phyloP scores from a whole-genome alignment of 2,329 filamentous ascomycete species.

The Arachnomyces sp. region DNA sequence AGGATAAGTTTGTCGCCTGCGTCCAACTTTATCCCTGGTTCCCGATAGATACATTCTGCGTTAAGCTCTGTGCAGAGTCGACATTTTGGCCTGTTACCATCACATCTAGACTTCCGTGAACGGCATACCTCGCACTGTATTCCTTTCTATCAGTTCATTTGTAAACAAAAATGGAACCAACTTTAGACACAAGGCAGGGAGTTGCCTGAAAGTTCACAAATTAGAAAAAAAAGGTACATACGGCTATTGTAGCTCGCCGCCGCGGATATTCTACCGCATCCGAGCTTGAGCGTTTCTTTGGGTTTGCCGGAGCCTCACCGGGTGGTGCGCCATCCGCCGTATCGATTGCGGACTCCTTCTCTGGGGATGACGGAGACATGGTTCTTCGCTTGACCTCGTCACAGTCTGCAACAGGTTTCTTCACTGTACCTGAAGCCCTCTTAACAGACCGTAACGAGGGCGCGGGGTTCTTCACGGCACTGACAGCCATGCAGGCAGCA shows the following conservation, averaged over 20 bases:
- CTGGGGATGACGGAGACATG: constrained; percentile 17
- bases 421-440: no score
- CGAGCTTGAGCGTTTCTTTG: constrained; percentile 24
- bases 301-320: constrained; percentile 13
- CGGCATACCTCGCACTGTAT: constrained; percentile 70
- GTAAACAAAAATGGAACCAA: neutral
- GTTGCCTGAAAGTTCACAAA: no score
- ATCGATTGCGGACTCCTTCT: constrained; percentile 9
- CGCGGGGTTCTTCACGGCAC: no score
- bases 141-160: neutral
- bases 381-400: neutral
- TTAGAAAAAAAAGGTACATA: constrained; percentile 13
- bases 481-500: no score
- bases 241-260: constrained; percentile 27
- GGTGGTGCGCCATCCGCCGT: neutral
- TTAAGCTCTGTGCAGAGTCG: constrained; percentile 75
- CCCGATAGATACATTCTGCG: constrained; percentile 75
- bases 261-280: constrained; percentile 26
- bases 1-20: constrained; percentile 80
- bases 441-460: no score
- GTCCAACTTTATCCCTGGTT: constrained; percentile 80
- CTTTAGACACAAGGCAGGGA: constrained; percentile 4
- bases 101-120: constrained; percentile 70
- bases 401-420: no score
- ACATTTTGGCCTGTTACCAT: constrained; percentile 74